Evolutionary conservation across 495 filamentous ascomycete species (phyloP).

Genomic region (Neurospora sp.): DNA sequence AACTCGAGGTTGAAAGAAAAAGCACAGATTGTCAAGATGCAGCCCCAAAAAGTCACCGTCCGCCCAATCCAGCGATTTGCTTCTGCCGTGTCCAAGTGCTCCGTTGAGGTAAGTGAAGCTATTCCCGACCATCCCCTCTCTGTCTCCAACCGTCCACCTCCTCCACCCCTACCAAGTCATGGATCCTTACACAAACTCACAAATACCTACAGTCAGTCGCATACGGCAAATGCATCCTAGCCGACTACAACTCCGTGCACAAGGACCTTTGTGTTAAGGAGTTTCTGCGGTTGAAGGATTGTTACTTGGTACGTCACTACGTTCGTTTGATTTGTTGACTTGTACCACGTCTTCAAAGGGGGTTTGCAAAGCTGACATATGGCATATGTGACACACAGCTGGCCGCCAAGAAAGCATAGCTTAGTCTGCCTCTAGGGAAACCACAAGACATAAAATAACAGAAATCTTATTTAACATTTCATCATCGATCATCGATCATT

Average conservation of each 20-base stretch:
- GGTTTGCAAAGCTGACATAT: not conserved
- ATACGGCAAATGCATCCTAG: constrained; percentile 88
- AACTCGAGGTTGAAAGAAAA: too few relatives aligned
- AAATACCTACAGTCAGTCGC: constrained; percentile 50
- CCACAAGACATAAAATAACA: not conserved
- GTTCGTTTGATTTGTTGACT: not conserved
- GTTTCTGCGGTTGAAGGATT: constrained; percentile 81
- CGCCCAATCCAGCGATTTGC: constrained; percentile 89
- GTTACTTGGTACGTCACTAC: constrained; percentile 58
- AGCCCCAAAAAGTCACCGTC: constrained; percentile 7
- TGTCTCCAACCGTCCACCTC: too few relatives aligned
- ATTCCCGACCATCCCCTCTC: not conserved
- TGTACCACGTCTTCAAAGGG: not conserved
- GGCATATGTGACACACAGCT: not conserved
- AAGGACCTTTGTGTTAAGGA: constrained; percentile 86
- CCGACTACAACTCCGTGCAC: constrained; percentile 81
- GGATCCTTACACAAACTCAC: not conserved
- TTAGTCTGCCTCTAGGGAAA: not conserved
- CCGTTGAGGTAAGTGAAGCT: constrained; percentile 54
- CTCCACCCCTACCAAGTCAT: too few relatives aligned
- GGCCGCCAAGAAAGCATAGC: not conserved
- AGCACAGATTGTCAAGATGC: constrained; percentile 10
- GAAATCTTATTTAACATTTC: not conserved
- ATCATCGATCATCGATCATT: not conserved
- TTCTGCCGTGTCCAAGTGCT: constrained; percentile 71